A percentile compares a stretch with the other conserved stretches of the same genome.
Conservation (phyloP, 139 green algal genomes). For the Volvox africanus region DNA sequence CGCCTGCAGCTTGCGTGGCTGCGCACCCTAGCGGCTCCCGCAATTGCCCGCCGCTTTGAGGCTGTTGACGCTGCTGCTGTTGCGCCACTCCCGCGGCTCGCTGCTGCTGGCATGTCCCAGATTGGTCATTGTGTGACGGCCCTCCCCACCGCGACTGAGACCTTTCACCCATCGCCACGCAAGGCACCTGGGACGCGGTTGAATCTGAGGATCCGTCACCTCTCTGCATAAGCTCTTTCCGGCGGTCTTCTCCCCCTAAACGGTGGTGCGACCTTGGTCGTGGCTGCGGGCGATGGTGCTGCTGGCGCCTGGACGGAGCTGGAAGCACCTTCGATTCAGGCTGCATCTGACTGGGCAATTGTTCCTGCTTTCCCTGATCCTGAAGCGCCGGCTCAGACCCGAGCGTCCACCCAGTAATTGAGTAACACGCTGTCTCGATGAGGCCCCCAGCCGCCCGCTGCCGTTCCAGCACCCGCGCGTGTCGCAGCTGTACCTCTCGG, state of each 20-base stretch:
- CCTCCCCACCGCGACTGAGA: not conserved
- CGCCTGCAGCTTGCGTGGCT: not conserved
- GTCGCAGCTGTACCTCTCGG: slow-evolving; percentile 1
- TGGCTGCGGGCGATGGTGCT: not conserved
- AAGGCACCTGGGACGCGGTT: not conserved
- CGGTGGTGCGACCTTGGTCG: not conserved
- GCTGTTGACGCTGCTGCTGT: not conserved
- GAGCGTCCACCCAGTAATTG: slow-evolving; percentile 8
- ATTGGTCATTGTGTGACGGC: not conserved
- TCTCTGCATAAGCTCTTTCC: no score
- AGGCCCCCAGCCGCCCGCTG: slow-evolving; percentile 28
- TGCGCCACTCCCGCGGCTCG: not conserved
- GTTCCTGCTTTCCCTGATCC: not conserved
- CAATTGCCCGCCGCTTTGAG: not conserved
- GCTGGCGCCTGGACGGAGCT: not conserved
- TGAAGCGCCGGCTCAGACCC: not conserved
- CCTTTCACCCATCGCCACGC: not conserved
- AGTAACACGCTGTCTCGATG: slow-evolving; percentile 18
- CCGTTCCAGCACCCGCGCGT: not conserved
- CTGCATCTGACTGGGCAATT: not conserved
- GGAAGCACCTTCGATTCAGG: not conserved
- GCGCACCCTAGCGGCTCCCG: not conserved
- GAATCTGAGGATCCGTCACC: not conserved
- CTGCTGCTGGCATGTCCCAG: not conserved
- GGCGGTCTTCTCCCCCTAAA: not conserved